A percentile compares a stretch with the other conserved stretches of the same genome.
phyloP scores from a whole-genome alignment of 768 basidiomycete genomes.

The Rickenella mellea region DNA sequence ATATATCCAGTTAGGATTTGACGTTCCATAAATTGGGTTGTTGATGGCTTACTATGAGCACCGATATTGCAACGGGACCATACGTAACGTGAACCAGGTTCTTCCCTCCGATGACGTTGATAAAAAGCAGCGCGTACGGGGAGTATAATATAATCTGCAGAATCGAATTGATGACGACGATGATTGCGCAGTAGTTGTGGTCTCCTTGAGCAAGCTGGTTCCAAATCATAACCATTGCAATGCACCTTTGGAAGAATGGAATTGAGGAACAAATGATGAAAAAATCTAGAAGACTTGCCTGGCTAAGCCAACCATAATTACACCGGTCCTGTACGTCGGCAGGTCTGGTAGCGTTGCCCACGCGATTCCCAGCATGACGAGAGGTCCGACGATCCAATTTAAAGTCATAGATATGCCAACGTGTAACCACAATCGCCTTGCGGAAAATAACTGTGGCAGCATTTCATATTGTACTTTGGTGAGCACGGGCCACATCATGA shows the following conservation, averaged over 20 bases:
- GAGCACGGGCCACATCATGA: slow-evolving; percentile 86
- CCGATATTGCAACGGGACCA: slow-evolving; percentile 50
- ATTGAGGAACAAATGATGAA: not conserved
- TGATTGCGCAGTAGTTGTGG: slow-evolving; percentile 62
- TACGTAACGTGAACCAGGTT: slow-evolving; percentile 41
- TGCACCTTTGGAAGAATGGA: slow-evolving; percentile 11
- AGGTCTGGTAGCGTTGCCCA: slow-evolving; percentile 82
- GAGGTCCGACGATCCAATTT: slow-evolving; percentile 76
- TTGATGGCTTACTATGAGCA: slow-evolving; percentile 50
- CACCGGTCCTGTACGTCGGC: slow-evolving; percentile 63
- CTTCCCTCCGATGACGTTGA: slow-evolving; percentile 46
- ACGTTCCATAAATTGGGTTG: not conserved
- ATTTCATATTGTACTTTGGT: slow-evolving; percentile 72
- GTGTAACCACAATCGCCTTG: slow-evolving; percentile 53
- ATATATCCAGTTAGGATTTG: not conserved
- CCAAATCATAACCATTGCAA: slow-evolving; percentile 77
- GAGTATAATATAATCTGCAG: slow-evolving; percentile 74
- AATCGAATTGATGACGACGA: slow-evolving; percentile 73
- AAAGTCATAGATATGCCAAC: slow-evolving; percentile 56
- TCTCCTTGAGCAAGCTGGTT: slow-evolving; percentile 66
- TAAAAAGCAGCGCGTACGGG: slow-evolving; percentile 64
- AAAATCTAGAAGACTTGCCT: slow-evolving; percentile 36
- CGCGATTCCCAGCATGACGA: slow-evolving; percentile 77
- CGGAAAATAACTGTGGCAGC: slow-evolving; percentile 46
- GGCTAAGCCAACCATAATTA: slow-evolving; percentile 76